Base-by-base conservation (phyloP, 1,139 yeast genomes). In the Pichia sp. region DNA sequence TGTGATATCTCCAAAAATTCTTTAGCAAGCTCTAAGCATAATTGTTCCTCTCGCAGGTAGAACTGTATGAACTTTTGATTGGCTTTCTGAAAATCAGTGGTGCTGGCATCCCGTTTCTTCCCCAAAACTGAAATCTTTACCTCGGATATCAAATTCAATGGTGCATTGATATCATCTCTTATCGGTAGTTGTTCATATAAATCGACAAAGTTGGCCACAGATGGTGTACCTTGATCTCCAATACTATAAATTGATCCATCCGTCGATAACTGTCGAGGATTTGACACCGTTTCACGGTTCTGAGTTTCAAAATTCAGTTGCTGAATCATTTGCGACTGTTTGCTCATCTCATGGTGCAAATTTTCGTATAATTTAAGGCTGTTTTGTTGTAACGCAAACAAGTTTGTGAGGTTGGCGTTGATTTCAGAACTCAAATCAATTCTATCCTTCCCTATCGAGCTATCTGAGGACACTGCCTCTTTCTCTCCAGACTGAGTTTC, bases 1-100 rank as follows among this genome's bases (percentile, higher is more conserved):
- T 70, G 74, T 1, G 75, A 67, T 28, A 62, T 62, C 17, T 60
- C 63, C 22, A 71, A 48, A 41, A 69, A 71, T 22, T 64, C 63
- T 38, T 62, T 58, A 0, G 70, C 64, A 13, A 70, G 45, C 28
- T 55, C 51, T n/a, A 67, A 50, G 40, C 72, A 67, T 4, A 69
- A 46, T 3, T 42, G 38, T 42, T 61, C 61, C 42, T 69, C 56
- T 16, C 58, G 49, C 22, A 55, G 49, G 42, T 66, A 72, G 53
- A 72, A 70, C 26, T 53, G 50, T 27, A 67, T 41, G 44, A 73
- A 69, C 50, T 62, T 56, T 46, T 66, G 44, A 47, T 56, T 45
- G 17, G 59, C 51, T 27, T 46, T 47, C 18, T 44, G 37, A 40
- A 61, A 56, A 8, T 59, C 30, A 32, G 23, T 52, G 53, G 28